Conservation (phyloP, 306 rosid species). For the Quercus alba region DNA sequence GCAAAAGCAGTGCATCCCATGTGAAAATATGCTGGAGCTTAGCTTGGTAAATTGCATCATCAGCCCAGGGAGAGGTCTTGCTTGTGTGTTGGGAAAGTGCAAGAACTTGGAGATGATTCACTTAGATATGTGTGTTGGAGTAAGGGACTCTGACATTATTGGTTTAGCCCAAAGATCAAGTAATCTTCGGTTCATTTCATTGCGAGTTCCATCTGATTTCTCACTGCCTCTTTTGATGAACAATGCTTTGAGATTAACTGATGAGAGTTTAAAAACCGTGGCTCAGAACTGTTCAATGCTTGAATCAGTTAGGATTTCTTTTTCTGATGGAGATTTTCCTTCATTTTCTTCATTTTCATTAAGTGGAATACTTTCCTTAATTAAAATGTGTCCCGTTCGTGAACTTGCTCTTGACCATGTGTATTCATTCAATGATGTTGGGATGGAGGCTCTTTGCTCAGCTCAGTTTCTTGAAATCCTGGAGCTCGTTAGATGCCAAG, state of each 20-base stretch:
- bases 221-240: constrained; percentile 63
- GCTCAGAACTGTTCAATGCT: constrained; percentile 74
- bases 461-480: constrained; percentile 68
- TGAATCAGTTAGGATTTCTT: constrained; percentile 70
- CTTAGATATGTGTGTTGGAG: constrained; percentile 91
- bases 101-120: constrained; percentile 72
- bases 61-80: constrained; percentile 89
- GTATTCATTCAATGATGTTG: constrained; percentile 73
- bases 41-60: constrained; percentile 89
- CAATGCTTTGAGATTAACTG: constrained; percentile 66
- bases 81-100: constrained; percentile 79
- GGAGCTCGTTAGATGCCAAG: constrained; percentile 81
- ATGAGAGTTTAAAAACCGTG: constrained; percentile 70
- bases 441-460: constrained; percentile 84
- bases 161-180: constrained; percentile 60
- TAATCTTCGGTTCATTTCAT: constrained; percentile 59
- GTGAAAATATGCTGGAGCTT: constrained; percentile 68
- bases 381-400: constrained; percentile 59
- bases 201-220: constrained; percentile 83
- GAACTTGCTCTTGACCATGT: constrained; percentile 79
- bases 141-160: constrained; percentile 74
- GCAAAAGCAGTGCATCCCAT: constrained; percentile 75
- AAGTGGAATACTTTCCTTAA: constrained; percentile 59
- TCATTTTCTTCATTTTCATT: constrained; percentile 75
- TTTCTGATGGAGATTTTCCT: constrained; percentile 85